A percentile compares a stretch with the other conserved stretches of the same genome.
Conservation (phyloP, 345 rosid species). For the Salix suchowensis region DNA sequence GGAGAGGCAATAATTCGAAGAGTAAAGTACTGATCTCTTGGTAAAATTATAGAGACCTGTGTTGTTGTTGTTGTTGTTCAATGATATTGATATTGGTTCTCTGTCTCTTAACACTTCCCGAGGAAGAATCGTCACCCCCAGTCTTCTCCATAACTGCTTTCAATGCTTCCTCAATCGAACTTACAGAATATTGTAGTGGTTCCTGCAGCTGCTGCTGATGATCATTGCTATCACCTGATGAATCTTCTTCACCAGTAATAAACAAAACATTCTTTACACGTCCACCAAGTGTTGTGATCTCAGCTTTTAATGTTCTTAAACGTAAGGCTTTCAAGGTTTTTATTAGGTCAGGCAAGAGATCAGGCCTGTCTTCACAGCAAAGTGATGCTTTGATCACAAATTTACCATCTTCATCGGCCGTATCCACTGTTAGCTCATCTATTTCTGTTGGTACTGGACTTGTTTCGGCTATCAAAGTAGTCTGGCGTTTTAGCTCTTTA, state of each 20-base stretch:
- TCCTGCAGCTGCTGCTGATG: constrained; percentile 23
- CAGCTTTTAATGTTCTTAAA: constrained; percentile 80
- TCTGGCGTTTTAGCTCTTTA: constrained; percentile 84
- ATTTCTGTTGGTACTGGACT: constrained; percentile 77
- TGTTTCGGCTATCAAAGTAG: constrained; percentile 71
- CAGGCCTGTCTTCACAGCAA: constrained; percentile 91
- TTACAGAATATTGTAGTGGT: constrained; percentile 50
- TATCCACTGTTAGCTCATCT: constrained; percentile 80
- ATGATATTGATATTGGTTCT: constrained; percentile 56
- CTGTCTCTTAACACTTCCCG: constrained; percentile 81
- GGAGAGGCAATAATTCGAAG: background rate
- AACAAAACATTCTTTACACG: constrained; percentile 92
- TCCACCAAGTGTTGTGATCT: constrained; percentile 87
- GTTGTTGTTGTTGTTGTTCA: constrained; percentile 36
- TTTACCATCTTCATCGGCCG: constrained; percentile 74
- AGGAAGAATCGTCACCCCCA: constrained; percentile 62
- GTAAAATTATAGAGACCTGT: constrained; percentile 55
- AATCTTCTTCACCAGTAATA: constrained; percentile 74
- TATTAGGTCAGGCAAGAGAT: constrained; percentile 83
- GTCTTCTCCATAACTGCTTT: constrained; percentile 87
- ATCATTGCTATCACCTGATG: constrained; percentile 25
- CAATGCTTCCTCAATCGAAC: constrained; percentile 84
- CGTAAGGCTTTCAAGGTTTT: constrained; percentile 74
- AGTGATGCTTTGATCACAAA: constrained; percentile 83
- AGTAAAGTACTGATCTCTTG: background rate